Base-by-base conservation (phyloP, 2,329 filamentous ascomycete species). In the Ilyonectria destructans region DNA sequence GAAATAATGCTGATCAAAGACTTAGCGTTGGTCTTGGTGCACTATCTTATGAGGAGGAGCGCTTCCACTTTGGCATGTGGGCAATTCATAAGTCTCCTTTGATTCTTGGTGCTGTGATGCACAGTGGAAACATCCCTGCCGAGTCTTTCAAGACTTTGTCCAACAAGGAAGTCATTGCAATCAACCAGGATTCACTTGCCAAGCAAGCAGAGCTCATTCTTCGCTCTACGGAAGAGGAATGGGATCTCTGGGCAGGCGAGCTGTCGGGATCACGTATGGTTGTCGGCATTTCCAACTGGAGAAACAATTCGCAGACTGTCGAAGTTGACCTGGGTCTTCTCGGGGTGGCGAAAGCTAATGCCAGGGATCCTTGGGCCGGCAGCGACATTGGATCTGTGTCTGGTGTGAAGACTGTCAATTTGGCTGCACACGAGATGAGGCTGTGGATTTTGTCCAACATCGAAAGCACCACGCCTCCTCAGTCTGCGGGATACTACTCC, bases 111-210 rank as follows among this genome's bases (percentile, higher is more conserved):
- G 83, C 81, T 1, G 82, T 81, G 0, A 75, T 86, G 55, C 81
- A 83, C 29, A 75, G 79, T 12, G 73, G 74, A 0, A 63, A 82
- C 3, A 83, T 85, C 0, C 79, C 81, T 1, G 63, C 75, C 0
- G 75, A 77, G 1, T 86, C 85, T 0, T 72, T 87, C 15, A 77
- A 77, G 6, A 78, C 86, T 17, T 74, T 87, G 54, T 80, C 79
- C 1, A 89, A 90, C 75, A 79, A 82, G 29, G 87, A 88, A 62
- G 83, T 88, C 23, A 86, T 91, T 26, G 84, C 84, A 0, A 86
- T 88, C 73, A 90, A 90, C 71, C 88, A 90, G 70, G 89, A 90
- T 71, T 67, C 83, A 0, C 76, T 90, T 0, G 87, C 83, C 0
- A 78, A 84, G 60, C 86, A 87, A 51, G 86, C 87, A 0, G 80